Percentiles rank a stretch among this genome's conserved stretches.
Conservation (phyloP, 1,284 basidiomycete species). For the Moniliophthora roreri region DNA sequence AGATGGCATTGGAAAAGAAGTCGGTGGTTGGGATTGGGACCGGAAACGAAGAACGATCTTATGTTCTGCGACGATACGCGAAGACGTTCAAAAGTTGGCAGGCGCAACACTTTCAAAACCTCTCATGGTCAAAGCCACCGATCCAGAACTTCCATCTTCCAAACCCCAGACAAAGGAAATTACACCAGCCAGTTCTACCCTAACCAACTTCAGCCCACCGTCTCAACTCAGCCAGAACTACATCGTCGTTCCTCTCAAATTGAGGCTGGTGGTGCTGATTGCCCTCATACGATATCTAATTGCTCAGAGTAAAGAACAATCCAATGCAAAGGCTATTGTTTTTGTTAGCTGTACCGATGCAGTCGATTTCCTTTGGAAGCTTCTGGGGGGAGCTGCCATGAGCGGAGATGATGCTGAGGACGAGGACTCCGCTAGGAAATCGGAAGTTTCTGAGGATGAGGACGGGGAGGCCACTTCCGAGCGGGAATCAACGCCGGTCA, state of each 20-base stretch:
- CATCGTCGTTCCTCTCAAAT: constrained; percentile 89
- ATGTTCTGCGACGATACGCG: constrained; percentile 95
- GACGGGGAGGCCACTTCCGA: constrained; percentile 26
- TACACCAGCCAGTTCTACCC: constrained; percentile 16
- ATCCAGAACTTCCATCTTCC: constrained; percentile 23
- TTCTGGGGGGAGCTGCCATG: constrained; percentile 84
- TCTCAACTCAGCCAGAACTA: constrained; percentile 95
- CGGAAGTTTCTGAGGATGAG: constrained; percentile 26
- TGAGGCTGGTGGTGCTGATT: constrained; percentile 89
- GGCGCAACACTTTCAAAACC: constrained; percentile 77
- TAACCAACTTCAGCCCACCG: constrained; percentile 84
- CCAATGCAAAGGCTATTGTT: constrained; percentile 80
- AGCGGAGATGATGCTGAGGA: constrained; percentile 36
- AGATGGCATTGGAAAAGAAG: constrained; percentile 70
- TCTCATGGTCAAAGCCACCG: constrained; percentile 70
- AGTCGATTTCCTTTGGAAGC: constrained; percentile 94
- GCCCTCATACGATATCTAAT: constrained; percentile 82
- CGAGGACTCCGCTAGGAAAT: constrained; percentile 19
- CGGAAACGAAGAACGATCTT: constrained; percentile 79
- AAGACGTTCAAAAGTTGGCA: constrained; percentile 92
- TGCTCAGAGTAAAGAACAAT: constrained; percentile 49
- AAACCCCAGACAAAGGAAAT: constrained; percentile 15
- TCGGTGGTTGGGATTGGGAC: constrained; percentile 87
- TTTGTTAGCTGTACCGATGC: constrained; percentile 97
- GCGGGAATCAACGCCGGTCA: constrained; percentile 50